These are phyloP conservation scores for Trichoderma harzianum DNA, from an alignment of 2,329 filamentous ascomycete species.

Conservation along the genomic window DNA sequence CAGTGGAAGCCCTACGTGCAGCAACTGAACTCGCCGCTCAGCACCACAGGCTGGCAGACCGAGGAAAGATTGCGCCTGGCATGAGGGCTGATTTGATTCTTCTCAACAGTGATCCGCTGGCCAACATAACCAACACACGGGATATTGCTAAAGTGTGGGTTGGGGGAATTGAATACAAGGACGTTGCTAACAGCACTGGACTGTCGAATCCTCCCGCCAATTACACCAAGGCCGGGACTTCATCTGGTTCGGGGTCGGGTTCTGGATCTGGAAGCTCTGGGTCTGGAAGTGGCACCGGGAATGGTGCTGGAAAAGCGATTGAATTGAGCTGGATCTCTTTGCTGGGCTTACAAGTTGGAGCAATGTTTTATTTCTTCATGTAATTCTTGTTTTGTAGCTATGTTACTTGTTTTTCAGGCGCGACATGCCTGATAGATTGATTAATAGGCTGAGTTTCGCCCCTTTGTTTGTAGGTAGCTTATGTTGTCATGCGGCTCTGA, in stretches of 20 bases:
- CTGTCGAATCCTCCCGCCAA: not conserved
- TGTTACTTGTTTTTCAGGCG: not conserved
- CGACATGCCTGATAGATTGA: not conserved
- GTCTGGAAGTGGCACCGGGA: not conserved
- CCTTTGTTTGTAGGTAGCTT: not conserved
- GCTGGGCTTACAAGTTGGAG: not conserved
- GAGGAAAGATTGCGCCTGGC: not conserved
- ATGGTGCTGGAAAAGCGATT: not conserved
- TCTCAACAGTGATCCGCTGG: not conserved
- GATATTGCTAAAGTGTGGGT: constrained; percentile 5
- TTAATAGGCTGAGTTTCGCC: not conserved
- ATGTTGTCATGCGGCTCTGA: not conserved
- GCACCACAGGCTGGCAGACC: not conserved
- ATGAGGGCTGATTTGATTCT: not conserved
- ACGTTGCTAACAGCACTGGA: constrained; percentile 1
- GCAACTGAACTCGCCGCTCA: not conserved
- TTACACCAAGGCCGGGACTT: not conserved
- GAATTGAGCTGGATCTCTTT: not conserved
- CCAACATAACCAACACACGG: not conserved
- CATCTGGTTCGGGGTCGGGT: not conserved
- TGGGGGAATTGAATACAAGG: constrained; percentile 7
- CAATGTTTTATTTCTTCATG: not conserved
- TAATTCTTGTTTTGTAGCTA: not conserved
- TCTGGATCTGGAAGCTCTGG: not conserved
- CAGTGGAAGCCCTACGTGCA: not conserved